Evolutionary conservation across 805 yeast genomes (phyloP), one percentile per base, ranked within the genome.

Genomic region (Priceomyces carsonii): DNA sequence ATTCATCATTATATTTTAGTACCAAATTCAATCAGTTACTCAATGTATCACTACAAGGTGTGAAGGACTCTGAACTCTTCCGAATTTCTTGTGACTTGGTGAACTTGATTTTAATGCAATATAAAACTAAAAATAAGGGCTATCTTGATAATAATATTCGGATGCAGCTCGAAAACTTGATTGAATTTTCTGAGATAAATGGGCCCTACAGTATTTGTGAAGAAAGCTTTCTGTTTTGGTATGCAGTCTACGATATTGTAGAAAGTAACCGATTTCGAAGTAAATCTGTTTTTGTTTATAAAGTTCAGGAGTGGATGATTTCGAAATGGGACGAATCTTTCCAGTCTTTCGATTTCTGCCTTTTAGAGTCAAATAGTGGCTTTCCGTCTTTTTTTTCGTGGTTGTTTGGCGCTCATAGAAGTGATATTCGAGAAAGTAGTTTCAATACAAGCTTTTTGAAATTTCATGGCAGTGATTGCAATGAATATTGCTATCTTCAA

Each of bases 141-240:
- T 19, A 51, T 3, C 26, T 56, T 3, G 84, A 79, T 35, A 51
- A 53, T 6, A 53, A 74, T 0, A 45, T 79, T 6, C 36, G 61
- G 3, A 73, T 66, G 28, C 76, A 74, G 41, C 53, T 80, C 20
- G 73, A 71, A 26, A 73, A 72, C 18, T 34, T 79, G 1, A 57
- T 75, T 30, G 83, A 80, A 23, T 50, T 74, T 5, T 60, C 85
- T 0, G 82, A 77, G 29, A 60, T 80, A 0, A 75, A 73, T 51
- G 91, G 91, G 0, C 91, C 93, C 2, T 49, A 57, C 1, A 16
- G 43, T 1, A 34, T 80, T 1, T 63, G 71, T 30, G 59, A 71
- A 27, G 76, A 71, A 31, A 61, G 83, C 3, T 57, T 77, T 18
- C 43, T 51, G 9, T 76, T 82, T 42, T 83, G 90, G 90, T 55